phyloP scores from a whole-genome alignment of 192 early-diverging fungal species.

The Martensiomyces pterosporus region DNA sequence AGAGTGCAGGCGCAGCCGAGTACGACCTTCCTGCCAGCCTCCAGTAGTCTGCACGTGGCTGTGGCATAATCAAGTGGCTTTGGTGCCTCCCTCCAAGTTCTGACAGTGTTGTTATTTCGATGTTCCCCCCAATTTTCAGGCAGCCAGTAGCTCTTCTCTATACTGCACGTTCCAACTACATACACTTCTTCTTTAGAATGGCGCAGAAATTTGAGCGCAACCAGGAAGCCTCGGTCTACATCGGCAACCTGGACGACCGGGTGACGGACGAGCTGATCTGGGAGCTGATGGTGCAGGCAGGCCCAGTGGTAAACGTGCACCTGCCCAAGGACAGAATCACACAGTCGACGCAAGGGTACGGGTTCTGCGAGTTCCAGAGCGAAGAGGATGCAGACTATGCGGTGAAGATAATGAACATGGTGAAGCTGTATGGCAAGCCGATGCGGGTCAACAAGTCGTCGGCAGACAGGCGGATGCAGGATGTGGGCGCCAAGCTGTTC shows the following conservation, averaged over 20 bases:
- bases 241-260: conserved; percentile 95
- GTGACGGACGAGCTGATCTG: conserved; percentile 90
- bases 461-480: conserved; percentile 75
- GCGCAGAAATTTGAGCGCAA: conserved; percentile 78
- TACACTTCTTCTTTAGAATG: conserved; percentile 29
- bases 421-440: conserved; percentile 92
- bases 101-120: no score
- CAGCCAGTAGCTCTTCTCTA: no score
- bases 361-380: conserved; percentile 91
- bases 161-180: no score
- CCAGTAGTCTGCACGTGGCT: no score
- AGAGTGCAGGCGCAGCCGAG: conserved; percentile 39
- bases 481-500: conserved; percentile 95
- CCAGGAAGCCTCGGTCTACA: conserved; percentile 96
- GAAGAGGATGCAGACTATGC: conserved; percentile 97
- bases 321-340: conserved; percentile 97
- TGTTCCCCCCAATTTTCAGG: no score
- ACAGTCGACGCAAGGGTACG: conserved; percentile 89
- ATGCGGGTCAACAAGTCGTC: conserved; percentile 93
- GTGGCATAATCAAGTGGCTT: no score
- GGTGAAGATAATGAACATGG: conserved; percentile 94
- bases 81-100: no score
- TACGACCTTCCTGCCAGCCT: no score
- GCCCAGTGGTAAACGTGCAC: conserved; percentile 92
- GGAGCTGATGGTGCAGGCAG: conserved; percentile 98